Conservation (phyloP, 179 eudicot species). For the Camellia oleifera region DNA sequence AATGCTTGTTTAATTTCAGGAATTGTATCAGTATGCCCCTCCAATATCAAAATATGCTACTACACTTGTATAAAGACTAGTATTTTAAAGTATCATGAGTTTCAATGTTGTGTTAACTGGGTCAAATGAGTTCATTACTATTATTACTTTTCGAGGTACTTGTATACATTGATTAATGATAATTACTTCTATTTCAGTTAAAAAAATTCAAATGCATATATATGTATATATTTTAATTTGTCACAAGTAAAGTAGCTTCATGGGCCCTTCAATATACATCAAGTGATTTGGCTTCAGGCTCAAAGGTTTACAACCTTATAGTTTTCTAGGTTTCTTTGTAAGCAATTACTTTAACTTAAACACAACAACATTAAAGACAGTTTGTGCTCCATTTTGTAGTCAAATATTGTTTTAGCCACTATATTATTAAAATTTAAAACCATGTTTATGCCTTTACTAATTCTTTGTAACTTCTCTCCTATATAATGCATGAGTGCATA, state of each 20-base stretch:
- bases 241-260: neutral
- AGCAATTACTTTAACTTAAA: neutral
- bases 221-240: neutral
- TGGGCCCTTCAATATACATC: conserved; percentile 1
- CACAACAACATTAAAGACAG: neutral
- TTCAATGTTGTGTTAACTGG: no score
- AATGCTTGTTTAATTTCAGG: no score
- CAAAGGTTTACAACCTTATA: neutral
- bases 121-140: no score
- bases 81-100: no score
- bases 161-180: neutral
- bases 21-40: no score
- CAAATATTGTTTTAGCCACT: neutral
- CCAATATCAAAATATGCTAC: no score
- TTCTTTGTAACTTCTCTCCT: neutral
- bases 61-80: no score
- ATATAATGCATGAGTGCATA: neutral
- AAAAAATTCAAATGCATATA: no score
- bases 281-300: neutral
- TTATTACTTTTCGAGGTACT: neutral
- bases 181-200: no score
- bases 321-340: neutral
- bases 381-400: neutral
- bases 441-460: neutral
- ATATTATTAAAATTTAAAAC: neutral